A percentile compares a stretch with the other conserved stretches of the same genome.
Evolutionary conservation across 345 rosid genomes (phyloP).

Genomic region (Hibiscus tridactylites): DNA sequence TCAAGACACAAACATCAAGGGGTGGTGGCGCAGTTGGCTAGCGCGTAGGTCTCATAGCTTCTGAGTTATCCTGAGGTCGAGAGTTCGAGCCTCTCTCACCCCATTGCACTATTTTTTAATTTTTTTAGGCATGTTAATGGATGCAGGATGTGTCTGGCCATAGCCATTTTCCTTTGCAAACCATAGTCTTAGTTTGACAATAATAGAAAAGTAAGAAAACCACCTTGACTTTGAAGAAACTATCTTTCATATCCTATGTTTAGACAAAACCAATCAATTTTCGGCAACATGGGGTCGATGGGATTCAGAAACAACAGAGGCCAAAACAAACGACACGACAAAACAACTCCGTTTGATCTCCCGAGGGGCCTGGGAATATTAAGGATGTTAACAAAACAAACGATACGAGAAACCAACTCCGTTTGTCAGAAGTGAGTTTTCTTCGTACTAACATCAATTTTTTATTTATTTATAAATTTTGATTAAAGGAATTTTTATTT

Average conservation of each 20-base stretch:
- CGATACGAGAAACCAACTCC: no score
- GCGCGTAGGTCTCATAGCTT: constrained; percentile 97
- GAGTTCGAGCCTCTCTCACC: constrained; percentile 96
- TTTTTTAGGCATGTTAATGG: no score
- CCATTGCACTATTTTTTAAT: constrained; percentile 21
- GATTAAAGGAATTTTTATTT: neutral
- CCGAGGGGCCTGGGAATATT: neutral
- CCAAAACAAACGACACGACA: neutral
- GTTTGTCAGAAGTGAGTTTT: neutral
- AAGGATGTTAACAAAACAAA: neutral
- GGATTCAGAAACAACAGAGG: neutral
- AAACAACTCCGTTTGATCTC: neutral
- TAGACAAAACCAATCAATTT: neutral
- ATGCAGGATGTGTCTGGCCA: no score
- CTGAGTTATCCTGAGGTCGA: constrained; percentile 90
- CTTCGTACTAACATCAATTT: neutral
- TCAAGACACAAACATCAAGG: constrained; percentile 18
- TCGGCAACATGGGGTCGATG: neutral
- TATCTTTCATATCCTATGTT: neutral
- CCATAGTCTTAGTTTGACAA: neutral
- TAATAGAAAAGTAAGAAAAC: neutral
- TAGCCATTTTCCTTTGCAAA: no score
- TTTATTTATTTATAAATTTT: neutral
- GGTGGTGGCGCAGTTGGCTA: constrained; percentile 98
- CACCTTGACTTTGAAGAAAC: neutral